These are phyloP conservation scores for Penicillium sp. DNA, from an alignment of 2,329 filamentous ascomycete species.

Conservation along the genomic window DNA sequence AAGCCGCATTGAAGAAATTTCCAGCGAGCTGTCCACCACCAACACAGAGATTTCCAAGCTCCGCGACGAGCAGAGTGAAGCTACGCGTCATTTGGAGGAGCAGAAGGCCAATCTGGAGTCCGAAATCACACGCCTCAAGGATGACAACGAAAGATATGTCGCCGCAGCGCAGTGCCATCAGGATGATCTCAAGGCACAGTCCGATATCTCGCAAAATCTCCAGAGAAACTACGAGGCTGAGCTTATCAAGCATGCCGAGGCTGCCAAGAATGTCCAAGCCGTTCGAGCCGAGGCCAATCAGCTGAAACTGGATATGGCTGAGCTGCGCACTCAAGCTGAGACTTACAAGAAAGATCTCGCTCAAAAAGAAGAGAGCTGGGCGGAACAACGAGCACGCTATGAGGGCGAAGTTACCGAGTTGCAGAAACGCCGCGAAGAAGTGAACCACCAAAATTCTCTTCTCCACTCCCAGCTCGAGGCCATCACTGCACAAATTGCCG, in stretches of 20 bases:
- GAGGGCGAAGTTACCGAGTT: constrained; percentile 83
- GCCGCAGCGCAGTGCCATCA: constrained; percentile 83
- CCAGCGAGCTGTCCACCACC: constrained; percentile 75
- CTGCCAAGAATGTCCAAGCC: constrained; percentile 80
- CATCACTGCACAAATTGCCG: constrained; percentile 76
- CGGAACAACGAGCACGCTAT: constrained; percentile 75
- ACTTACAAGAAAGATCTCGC: constrained; percentile 77
- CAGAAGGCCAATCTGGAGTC: constrained; percentile 79
- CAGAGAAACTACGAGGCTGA: constrained; percentile 96
- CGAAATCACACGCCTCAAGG: constrained; percentile 79
- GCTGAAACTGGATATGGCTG: constrained; percentile 76
- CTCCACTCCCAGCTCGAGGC: constrained; percentile 87
- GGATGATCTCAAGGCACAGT: constrained; percentile 88
- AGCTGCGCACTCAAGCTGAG: constrained; percentile 78
- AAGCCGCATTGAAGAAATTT: constrained; percentile 81
- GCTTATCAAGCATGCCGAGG: constrained; percentile 91
- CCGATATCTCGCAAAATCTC: constrained; percentile 87
- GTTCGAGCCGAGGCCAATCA: constrained; percentile 80
- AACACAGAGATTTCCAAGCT: constrained; percentile 81
- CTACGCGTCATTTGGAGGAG: constrained; percentile 71
- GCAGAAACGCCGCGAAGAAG: constrained; percentile 77
- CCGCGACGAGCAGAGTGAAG: constrained; percentile 78
- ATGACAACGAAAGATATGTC: constrained; percentile 77
- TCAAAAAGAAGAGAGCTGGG: constrained; percentile 86
- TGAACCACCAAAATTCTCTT: constrained; percentile 85